Evolutionary conservation across 306 rosid genomes (phyloP).

Genomic region (Fragaria vesca): DNA sequence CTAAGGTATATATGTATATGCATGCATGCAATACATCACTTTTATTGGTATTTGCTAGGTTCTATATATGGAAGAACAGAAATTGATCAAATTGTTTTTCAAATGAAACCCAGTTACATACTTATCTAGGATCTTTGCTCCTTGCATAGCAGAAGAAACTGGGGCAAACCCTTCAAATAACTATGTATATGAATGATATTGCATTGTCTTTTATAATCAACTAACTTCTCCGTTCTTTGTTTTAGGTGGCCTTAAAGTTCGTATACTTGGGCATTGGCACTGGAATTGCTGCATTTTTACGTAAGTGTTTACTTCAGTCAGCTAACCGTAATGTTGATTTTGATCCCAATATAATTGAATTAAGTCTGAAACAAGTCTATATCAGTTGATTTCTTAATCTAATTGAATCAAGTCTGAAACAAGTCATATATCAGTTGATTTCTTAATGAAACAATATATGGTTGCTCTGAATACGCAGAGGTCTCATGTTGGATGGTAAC

Average conservation of each 20-base stretch:
- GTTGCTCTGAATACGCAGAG: conserved; percentile 39
- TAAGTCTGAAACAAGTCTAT: neutral
- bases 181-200: neutral
- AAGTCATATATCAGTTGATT: neutral
- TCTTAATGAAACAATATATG: neutral
- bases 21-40: neutral
- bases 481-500: conserved; percentile 89
- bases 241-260: conserved; percentile 60
- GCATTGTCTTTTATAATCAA: neutral
- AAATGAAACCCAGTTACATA: too few species aligned
- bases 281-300: conserved; percentile 62
- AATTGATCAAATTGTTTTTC: too few species aligned
- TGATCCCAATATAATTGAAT: neutral
- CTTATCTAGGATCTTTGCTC: neutral
- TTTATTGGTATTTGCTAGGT: too few species aligned
- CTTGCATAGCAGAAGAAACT: neutral
- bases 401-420: neutral
- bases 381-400: too few species aligned
- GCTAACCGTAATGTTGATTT: neutral
- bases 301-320: conserved; percentile 40
- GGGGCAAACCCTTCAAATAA: neutral
- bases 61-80: too few species aligned
- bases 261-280: conserved; percentile 65
- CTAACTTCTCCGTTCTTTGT: neutral
- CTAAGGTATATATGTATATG: conserved; percentile 40